phyloP scores from a whole-genome alignment of 2,329 filamentous ascomycete genomes.

The Ustulina deusta region DNA sequence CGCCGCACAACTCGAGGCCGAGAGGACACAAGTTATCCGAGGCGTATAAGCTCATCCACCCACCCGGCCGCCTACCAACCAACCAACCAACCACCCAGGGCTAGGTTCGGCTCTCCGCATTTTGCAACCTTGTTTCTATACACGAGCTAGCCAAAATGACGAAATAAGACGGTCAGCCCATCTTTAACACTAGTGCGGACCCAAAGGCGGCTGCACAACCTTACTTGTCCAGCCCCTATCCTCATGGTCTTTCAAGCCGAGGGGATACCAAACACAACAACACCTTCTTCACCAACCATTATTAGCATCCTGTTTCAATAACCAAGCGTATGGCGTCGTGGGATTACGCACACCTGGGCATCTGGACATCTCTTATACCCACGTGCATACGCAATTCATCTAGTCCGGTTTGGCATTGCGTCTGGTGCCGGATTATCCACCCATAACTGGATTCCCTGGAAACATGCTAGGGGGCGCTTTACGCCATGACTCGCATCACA shows the following conservation, averaged over 20 bases:
- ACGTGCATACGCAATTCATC: conserved; percentile 18
- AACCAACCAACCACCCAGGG: not conserved
- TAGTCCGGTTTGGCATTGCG: conserved; percentile 2
- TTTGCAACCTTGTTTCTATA: not conserved
- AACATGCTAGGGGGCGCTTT: not conserved
- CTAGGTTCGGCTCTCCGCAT: conserved; percentile 2
- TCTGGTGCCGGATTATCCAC: conserved; percentile 15
- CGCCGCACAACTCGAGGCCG: conserved; percentile 88
- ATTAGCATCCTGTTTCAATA: conserved; percentile 28
- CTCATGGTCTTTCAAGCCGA: not conserved
- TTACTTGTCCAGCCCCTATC: not conserved
- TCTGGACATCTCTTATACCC: conserved; percentile 23
- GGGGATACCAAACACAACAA: conserved; percentile 9
- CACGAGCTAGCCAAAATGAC: not conserved
- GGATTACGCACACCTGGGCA: conserved; percentile 20
- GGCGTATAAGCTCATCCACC: conserved; percentile 72
- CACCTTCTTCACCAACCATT: not conserved
- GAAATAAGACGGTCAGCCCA: not conserved
- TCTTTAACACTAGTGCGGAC: not conserved
- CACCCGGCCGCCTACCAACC: not conserved
- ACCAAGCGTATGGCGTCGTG: conserved; percentile 34
- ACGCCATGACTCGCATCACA: not conserved
- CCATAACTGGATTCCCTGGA: not conserved
- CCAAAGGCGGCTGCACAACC: not conserved
- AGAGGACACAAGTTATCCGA: conserved; percentile 94